phyloP scores from a whole-genome alignment of 2,329 filamentous ascomycete genomes.

The Chaetomiaceae sp. region DNA sequence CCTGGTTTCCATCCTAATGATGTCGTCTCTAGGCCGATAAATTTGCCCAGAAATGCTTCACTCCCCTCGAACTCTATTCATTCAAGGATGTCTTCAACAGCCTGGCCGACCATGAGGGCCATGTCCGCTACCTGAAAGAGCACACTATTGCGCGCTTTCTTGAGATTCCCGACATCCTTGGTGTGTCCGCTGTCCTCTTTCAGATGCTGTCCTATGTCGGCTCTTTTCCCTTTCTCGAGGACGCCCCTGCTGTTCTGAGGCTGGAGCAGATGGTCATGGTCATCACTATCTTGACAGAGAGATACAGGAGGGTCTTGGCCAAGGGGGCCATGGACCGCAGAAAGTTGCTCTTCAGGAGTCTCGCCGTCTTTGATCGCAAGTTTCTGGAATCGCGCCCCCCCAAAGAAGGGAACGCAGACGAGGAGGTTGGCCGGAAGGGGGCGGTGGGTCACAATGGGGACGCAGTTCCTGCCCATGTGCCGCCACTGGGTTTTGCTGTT shows the following conservation, averaged over 20 bases:
- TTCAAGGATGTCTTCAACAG: slow-evolving; percentile 68
- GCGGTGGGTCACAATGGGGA: background rate
- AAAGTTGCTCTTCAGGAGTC: slow-evolving; percentile 64
- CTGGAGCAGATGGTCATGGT: slow-evolving; percentile 68
- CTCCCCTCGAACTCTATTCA: slow-evolving; percentile 65
- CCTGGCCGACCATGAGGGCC: slow-evolving; percentile 60
- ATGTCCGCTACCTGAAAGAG: slow-evolving; percentile 62
- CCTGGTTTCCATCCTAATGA: background rate
- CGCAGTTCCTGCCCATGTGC: background rate
- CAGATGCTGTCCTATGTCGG: slow-evolving; percentile 68
- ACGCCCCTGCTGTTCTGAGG: slow-evolving; percentile 65
- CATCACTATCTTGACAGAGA: slow-evolving; percentile 65
- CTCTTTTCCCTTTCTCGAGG: slow-evolving; percentile 67
- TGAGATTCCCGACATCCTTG: slow-evolving; percentile 65
- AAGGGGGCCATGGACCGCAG: slow-evolving; percentile 53
- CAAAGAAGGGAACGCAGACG: background rate
- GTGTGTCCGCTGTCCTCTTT: slow-evolving; percentile 63
- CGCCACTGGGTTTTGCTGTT: slow-evolving; percentile 34
- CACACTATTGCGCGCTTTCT: slow-evolving; percentile 67
- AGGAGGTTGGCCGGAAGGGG: background rate
- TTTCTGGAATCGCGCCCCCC: slow-evolving; percentile 32
- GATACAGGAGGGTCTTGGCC: slow-evolving; percentile 60
- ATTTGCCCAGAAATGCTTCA: slow-evolving; percentile 68
- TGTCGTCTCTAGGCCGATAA: slow-evolving; percentile 44
- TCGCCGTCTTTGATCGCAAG: slow-evolving; percentile 66